Evolutionary conservation across 805 yeast genomes (phyloP), one percentile per base, ranked within the genome.

Genomic region (Metschnikowia cerradonensis): DNA sequence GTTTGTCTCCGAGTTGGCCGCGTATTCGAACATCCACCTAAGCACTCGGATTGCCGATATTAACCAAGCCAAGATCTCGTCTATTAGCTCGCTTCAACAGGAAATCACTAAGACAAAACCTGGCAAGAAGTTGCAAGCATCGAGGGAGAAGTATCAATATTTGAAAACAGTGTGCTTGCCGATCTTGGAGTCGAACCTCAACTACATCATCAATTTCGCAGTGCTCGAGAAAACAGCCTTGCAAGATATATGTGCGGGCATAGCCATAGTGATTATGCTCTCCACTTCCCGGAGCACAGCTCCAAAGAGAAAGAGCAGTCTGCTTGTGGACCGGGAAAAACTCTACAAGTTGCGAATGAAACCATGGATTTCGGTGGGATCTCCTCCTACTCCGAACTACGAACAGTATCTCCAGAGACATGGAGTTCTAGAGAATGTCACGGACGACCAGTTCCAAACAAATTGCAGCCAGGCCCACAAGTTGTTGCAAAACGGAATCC

Each of bases 311-410:
- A 36, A 6, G 13, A 23, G 14, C n/a, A 17, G 23, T 5, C 22
- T 35, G 43, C 37, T 49, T 6, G 52, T 38, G 15, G 38, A 34
- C 36, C 34, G 11, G 34, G 68, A 70, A 46, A 51, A 52, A 38
- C 52, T 69, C 19, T 71, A 57, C 48, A 55, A 63, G 10, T 68
- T 90, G 42, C 79, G 96, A 57, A 77, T 89, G 79, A 90, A 89
- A 64, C 83, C 94, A 3, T 88, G 86, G 70, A 79, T 85, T 20
- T 79, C 90, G 0, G 85, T 90, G 19, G 96, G 95, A 0, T 82
- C 82, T 10, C 97, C 97, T 1, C 77, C 75, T 30, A 60, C 81
- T 39, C 90, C 92, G 2, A 62, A 72, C 0, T 83, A 67, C 57
- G 66, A 60, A 13, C 76, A 75, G 32, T 75, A 68, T 39, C 31